phyloP scores from a whole-genome alignment of 495 filamentous ascomycete species.

The Annulohypoxylon nitens region DNA sequence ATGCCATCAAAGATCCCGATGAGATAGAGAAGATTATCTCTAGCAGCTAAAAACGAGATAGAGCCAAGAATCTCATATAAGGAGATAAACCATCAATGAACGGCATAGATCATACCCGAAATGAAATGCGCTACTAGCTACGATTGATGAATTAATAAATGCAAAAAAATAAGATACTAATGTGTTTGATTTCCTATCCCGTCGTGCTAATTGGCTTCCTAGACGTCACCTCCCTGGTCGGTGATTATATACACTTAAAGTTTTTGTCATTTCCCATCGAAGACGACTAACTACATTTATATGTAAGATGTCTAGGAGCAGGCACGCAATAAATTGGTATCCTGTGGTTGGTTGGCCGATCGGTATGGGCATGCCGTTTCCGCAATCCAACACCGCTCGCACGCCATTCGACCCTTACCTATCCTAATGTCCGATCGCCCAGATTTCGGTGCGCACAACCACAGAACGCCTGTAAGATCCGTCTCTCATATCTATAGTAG shows the following conservation, averaged over 20 bases:
- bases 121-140: not conserved
- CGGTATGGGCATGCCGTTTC: conserved; percentile 13
- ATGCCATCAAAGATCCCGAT: conserved; percentile 76
- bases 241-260: conserved; percentile 1
- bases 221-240: conserved; percentile 15
- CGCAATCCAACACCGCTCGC: conserved; percentile 33
- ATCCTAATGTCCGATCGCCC: not conserved
- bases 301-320: not conserved
- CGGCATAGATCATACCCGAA: not conserved
- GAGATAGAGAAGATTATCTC: conserved; percentile 75
- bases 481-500: not conserved
- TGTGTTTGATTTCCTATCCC: not conserved
- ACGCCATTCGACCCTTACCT: conserved; percentile 37
- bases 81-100: not conserved
- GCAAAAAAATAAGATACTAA: not conserved
- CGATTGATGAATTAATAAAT: not conserved
- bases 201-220: conserved; percentile 12
- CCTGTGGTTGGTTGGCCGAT: conserved; percentile 3
- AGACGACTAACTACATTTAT: not conserved
- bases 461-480: not conserved
- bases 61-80: not conserved
- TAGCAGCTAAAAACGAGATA: conserved; percentile 37
- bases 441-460: not conserved
- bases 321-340: not conserved
- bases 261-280: conserved; percentile 5